Evolutionary conservation across 140 eudicot genomes (phyloP).

Genomic region (Cichorium intybus): DNA sequence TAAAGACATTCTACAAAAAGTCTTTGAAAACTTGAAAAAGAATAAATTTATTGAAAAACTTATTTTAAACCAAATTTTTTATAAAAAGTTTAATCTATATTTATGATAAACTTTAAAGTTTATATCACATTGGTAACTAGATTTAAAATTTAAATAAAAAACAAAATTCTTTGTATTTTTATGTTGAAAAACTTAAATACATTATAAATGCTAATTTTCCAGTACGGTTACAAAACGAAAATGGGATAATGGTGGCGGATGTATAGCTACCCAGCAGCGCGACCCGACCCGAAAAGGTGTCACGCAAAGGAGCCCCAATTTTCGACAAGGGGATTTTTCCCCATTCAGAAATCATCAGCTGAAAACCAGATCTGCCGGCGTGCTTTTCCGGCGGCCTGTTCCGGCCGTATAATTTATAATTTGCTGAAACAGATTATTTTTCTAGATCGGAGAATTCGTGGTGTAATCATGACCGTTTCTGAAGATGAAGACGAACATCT

Average conservation of each 20-base stretch:
- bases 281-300: constrained; percentile 17
- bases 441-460: not conserved
- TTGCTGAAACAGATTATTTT: not conserved
- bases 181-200: no score
- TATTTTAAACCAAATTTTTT: no score
- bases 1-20: no score
- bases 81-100: no score
- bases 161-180: no score
- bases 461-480: constrained; percentile 45
- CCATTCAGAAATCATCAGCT: constrained; percentile 19
- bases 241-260: not conserved
- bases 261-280: not conserved
- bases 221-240: not conserved
- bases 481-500: constrained; percentile 79
- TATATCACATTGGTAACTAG: no score
- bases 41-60: no score
- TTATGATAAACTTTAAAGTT: no score
- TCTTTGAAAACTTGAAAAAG: no score
- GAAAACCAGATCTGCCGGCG: constrained; percentile 21
- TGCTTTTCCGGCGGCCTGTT: constrained; percentile 25
- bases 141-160: no score
- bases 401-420: constrained; percentile 12
- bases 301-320: constrained; percentile 20
- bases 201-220: no score
- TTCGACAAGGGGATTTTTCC: constrained; percentile 17